A percentile compares a stretch with the other conserved stretches of the same genome.
Evolutionary conservation across 1,139 yeast species (phyloP).

Genomic region (Kluyveromyces marxianus): DNA sequence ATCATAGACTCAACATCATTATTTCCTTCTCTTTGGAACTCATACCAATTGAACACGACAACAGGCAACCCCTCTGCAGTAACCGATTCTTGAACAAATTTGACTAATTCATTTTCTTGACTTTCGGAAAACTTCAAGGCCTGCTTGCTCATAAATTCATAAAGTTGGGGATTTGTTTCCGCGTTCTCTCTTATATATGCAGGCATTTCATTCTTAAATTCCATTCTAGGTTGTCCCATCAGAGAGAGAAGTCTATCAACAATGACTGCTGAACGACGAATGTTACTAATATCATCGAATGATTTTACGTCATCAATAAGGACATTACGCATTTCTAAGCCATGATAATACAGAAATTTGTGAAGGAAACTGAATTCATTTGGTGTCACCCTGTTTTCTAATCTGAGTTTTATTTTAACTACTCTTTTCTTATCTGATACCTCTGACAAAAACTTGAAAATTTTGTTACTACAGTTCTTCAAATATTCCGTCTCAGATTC

Average conservation of each 20-base stretch:
- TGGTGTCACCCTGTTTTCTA: slow-evolving; percentile 12
- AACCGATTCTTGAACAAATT: slow-evolving; percentile 55
- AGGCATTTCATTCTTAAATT: slow-evolving; percentile 48
- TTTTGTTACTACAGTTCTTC: slow-evolving; percentile 37
- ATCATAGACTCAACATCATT: slow-evolving; percentile 50
- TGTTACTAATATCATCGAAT: slow-evolving; percentile 18
- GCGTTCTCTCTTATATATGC: slow-evolving; percentile 41
- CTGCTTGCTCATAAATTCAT: slow-evolving; percentile 70
- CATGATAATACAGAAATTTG: slow-evolving; percentile 55
- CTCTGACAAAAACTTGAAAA: slow-evolving; percentile 41
- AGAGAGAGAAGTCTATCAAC: slow-evolving; percentile 31
- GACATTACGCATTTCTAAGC: slow-evolving; percentile 42
- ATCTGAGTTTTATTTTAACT: slow-evolving; percentile 13
- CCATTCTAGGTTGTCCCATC: slow-evolving; percentile 39
- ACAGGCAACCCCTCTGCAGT: slow-evolving; percentile 70
- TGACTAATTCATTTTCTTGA: slow-evolving; percentile 31
- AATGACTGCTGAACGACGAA: slow-evolving; percentile 20
- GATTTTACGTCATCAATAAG: slow-evolving; percentile 28
- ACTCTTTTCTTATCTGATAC: slow-evolving; percentile 25
- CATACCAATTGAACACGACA: slow-evolving; percentile 44
- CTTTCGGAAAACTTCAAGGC: slow-evolving; percentile 47
- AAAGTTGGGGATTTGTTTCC: slow-evolving; percentile 45
- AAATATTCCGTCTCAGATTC: slow-evolving; percentile 38
- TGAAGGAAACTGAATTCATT: slow-evolving; percentile 57
- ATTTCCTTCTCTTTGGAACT: slow-evolving; percentile 36